Evolutionary conservation across 2,329 filamentous ascomycete genomes (phyloP).

Genomic region (Cercospora nicotianae): DNA sequence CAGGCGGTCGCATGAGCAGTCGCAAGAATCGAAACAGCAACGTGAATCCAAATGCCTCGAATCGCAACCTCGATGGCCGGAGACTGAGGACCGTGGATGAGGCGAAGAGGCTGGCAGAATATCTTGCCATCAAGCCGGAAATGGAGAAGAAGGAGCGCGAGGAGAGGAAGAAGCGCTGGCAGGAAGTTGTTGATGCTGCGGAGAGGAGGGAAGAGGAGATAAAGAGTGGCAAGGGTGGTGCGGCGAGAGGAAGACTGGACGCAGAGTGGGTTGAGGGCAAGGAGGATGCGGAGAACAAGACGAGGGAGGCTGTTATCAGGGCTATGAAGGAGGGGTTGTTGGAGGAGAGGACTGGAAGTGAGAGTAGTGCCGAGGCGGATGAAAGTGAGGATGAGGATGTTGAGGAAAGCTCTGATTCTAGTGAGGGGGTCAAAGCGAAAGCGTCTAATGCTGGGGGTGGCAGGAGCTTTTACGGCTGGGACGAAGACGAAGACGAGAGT

Average conservation of each 20-base stretch:
- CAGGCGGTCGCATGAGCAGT: constrained; percentile 97
- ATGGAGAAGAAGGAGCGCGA: constrained; percentile 96
- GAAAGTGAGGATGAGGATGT: constrained; percentile 37
- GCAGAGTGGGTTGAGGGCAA: constrained; percentile 95
- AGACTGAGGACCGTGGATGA: constrained; percentile 89
- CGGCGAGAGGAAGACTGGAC: constrained; percentile 62
- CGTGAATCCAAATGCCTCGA: constrained; percentile 78
- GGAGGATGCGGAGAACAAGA: constrained; percentile 83
- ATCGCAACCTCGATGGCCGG: constrained; percentile 88
- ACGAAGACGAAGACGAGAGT: constrained; percentile 62
- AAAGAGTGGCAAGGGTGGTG: constrained; percentile 67
- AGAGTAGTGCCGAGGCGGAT: constrained; percentile 42
- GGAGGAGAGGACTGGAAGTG: constrained; percentile 47
- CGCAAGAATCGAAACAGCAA: constrained; percentile 75
- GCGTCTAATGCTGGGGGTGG: constrained; percentile 39
- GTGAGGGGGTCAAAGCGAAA: constrained; percentile 39
- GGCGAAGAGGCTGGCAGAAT: constrained; percentile 92
- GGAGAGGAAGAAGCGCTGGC: constrained; percentile 78
- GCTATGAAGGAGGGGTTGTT: constrained; percentile 64
- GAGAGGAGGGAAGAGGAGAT: constrained; percentile 84
- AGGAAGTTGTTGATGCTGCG: constrained; percentile 80
- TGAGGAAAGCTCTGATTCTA: constrained; percentile 34
- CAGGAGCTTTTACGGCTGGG: constrained; percentile 71
- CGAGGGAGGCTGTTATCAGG: constrained; percentile 70
- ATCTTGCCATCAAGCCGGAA: constrained; percentile 90